These are phyloP conservation scores for Sporormia fimetaria DNA, from an alignment of 495 filamentous ascomycete genomes.

Conservation along the genomic window DNA sequence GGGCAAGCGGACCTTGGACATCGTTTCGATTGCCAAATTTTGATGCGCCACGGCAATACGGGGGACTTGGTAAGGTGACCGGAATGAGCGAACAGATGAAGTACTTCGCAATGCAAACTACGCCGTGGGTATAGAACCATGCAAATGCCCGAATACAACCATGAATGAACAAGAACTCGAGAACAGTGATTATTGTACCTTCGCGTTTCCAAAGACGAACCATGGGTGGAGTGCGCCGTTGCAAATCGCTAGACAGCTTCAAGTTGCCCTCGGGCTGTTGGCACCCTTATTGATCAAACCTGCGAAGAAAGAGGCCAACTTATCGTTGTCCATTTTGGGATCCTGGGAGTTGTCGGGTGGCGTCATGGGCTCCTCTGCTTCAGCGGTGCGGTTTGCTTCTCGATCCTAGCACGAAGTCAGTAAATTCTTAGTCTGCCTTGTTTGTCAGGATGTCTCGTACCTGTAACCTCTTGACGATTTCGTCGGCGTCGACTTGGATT, in stretches of 20 bases:
- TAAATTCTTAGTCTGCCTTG: constrained; percentile 9
- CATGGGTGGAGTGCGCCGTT: too few species aligned
- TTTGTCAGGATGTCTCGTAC: constrained; percentile 34
- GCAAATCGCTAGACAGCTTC: too few species aligned
- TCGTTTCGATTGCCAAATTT: too few species aligned
- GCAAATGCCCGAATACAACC: constrained; percentile 2
- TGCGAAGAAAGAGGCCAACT: constrained; percentile 55
- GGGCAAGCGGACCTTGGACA: too few species aligned
- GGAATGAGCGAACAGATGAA: constrained; percentile 1
- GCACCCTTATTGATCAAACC: constrained; percentile 46
- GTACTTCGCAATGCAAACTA: constrained; percentile 7
- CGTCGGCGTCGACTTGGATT: constrained; percentile 92
- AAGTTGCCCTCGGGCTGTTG: constrained; percentile 11
- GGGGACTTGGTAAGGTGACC: too few species aligned
- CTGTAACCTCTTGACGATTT: constrained; percentile 81
- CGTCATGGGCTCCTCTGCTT: constrained; percentile 20
- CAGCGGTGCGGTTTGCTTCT: constrained; percentile 43
- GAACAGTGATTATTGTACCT: background rate
- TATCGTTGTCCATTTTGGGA: constrained; percentile 55
- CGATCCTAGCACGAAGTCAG: constrained; percentile 38
- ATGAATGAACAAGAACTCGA: background rate
- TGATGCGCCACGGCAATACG: too few species aligned
- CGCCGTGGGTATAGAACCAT: constrained; percentile 22
- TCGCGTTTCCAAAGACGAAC: background rate
- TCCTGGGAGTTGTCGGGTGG: constrained; percentile 34